Percentiles rank a stretch among this genome's conserved stretches.
These are phyloP conservation scores for Casaregolazyma lundiana DNA, from an alignment of 1,139 yeast genomes.

Conservation along the genomic window DNA sequence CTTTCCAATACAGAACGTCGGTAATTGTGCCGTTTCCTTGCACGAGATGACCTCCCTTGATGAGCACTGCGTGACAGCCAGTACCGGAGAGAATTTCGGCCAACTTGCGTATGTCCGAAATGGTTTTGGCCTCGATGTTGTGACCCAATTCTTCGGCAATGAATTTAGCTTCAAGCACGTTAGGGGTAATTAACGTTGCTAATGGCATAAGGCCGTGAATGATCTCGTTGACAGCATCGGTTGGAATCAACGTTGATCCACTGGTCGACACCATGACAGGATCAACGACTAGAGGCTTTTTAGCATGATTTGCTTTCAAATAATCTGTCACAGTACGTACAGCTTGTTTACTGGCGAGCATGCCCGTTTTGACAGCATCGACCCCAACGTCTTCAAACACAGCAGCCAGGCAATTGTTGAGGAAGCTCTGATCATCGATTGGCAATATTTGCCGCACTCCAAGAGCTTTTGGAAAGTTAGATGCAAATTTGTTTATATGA, in stretches of 20 bases:
- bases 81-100: conserved; percentile 42
- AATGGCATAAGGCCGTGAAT: conserved; percentile 46
- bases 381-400: conserved; percentile 61
- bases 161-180: conserved; percentile 57
- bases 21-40: conserved; percentile 35
- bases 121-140: conserved; percentile 4
- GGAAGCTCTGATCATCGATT: conserved; percentile 42
- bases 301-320: conserved; percentile 32
- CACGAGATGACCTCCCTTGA: conserved; percentile 85
- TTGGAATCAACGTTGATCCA: conserved; percentile 55
- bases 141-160: conserved; percentile 25
- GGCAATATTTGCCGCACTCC: conserved; percentile 51
- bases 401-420: conserved; percentile 47
- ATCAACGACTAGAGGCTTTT: conserved; percentile 51
- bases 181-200: conserved; percentile 73
- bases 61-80: conserved; percentile 51
- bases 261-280: conserved; percentile 84
- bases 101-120: conserved; percentile 40
- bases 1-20: conserved; percentile 52
- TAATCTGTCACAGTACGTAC: conserved; percentile 40
- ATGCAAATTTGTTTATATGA: not conserved
- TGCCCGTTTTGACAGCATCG: conserved; percentile 76
- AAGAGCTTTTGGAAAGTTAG: conserved; percentile 23
- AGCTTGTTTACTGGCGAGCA: conserved; percentile 60
- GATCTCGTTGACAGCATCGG: conserved; percentile 43